These are phyloP conservation scores for Pestalotiopsis sp. DNA, from an alignment of 2,329 filamentous ascomycete species.

Conservation along the genomic window DNA sequence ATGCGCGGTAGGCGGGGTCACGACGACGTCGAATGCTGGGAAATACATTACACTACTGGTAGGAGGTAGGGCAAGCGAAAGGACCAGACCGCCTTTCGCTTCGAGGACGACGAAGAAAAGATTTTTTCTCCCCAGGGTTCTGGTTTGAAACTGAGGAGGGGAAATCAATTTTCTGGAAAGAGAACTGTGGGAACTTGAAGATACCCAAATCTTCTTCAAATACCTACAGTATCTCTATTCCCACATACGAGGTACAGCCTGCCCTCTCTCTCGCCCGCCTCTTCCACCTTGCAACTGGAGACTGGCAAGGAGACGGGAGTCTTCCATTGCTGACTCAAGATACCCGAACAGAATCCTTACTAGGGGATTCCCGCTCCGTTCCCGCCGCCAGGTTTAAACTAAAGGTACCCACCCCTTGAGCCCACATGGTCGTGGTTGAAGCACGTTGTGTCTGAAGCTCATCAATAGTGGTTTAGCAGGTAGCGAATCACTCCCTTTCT, in stretches of 20 bases:
- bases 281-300: not conserved
- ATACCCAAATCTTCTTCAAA: not conserved
- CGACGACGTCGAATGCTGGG: not conserved
- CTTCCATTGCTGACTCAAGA: not conserved
- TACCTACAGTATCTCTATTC: not conserved
- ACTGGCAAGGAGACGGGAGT: not conserved
- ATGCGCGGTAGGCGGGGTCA: not conserved
- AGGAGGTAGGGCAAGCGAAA: not conserved
- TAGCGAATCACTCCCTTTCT: not conserved
- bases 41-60: not conserved
- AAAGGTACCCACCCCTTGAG: not conserved
- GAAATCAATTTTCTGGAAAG: too few species aligned
- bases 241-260: too few species aligned
- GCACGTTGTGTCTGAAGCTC: not conserved
- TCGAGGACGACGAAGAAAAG: not conserved
- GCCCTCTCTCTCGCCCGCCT: too few species aligned
- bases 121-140: not conserved
- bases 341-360: not conserved
- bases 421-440: not conserved
- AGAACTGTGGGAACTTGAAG: too few species aligned
- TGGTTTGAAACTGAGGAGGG: too few species aligned
- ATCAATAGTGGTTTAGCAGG: not conserved
- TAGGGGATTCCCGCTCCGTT: not conserved
- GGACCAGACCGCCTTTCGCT: not conserved
- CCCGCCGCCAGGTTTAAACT: not conserved